Base-by-base conservation (phyloP, 805 yeast species). In the Metschnikowia proteae region DNA sequence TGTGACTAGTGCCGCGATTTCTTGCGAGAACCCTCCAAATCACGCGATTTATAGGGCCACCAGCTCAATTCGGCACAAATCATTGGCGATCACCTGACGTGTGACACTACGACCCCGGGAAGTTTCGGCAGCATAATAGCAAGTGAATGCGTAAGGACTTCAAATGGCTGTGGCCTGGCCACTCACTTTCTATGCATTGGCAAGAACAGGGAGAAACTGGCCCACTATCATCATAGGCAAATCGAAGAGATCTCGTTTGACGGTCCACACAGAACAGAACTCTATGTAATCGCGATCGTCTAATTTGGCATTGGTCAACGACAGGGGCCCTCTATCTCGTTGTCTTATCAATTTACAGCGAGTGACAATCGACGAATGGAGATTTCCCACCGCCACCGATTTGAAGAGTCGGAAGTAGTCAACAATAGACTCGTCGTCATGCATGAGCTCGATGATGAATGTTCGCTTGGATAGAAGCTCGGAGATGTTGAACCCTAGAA, bases 141-240 rank as follows among this genome's bases (percentile, higher is more conserved):
- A 17, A 17, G 17, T 17, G 17, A 17, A 17, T 2, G 17, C 1
- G 17, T 17, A 17, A 17, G 17, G 17, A 17, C 17, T 17, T 17
- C 6, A 28, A 28, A 28, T 28, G 30, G 6, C 6, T 28, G 30
- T 28, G 9, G 9, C 9, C 9, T 28, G 30, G 30, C 30, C 30
- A 6, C 30, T 6, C 6, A 10, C 13, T 25, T 38, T 3, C 13
- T 11, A 29, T 31, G 29, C 17, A n/a, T 9, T 65, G 4, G 65
- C 66, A 32, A 85, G 66, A 2, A 85, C 78, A 1, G 94, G 94
- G 38, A 86, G 62, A 59, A 86, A 85, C 60, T 88, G 92, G 0
- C 96, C 96, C 39, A 86, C 84, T 17, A 88, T 81, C 60, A 88
- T 70, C 88, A 87, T 82, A 6, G 96, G 95, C 42, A 88, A 81